Base-by-base conservation (phyloP, 345 rosid genomes). In the Populus euphratica region DNA sequence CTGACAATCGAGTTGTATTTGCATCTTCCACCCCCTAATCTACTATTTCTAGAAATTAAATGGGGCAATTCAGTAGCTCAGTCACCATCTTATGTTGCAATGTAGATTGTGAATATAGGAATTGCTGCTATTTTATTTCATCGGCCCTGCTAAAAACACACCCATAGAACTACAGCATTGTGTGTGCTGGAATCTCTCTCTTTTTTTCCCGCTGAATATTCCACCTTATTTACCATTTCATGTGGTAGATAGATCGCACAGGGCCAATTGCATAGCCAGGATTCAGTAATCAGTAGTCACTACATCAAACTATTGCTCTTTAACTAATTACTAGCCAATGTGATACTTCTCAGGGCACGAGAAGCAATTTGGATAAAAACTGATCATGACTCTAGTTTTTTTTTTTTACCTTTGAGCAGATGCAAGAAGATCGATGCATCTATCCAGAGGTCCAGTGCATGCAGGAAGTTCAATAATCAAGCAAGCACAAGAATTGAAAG, bases 361-460 rank as follows among this genome's bases (percentile, higher is more conserved):
- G 29, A 9, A 2, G 21, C 35, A 69, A 54, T 56, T 41, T 56
- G 31, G 49, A 25, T 11, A 5, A 31, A 31, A 74, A 35, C 33
- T 69, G 13, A 39, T 27, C 8, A 33, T 25, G 8, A 6, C 14
- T 38, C 5, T 78, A 31, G 8, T 43, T 20, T n/a, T 77, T 31
- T 31, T 4, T 33, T 8, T 41, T 41, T 8, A 68, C 31, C 20
- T 68, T 52, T 64, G 20, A 31, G 47, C 79, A 87, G 90, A 85
- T 73, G 91, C 86, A 62, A 81, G 81, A 54, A 85, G 73, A 74
- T 69, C 85, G 71, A 47, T 35, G 69, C 82, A 36, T n/a, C 21
- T 76, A 5, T 31, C 29, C 4, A 66, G 33, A 71, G 62, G 72
- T 36, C 41, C 69, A 38, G 77, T 65, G 29, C 85, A 78, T 44